Evolutionary conservation across 306 rosid genomes (phyloP).

Genomic region (Geum urbanum): DNA sequence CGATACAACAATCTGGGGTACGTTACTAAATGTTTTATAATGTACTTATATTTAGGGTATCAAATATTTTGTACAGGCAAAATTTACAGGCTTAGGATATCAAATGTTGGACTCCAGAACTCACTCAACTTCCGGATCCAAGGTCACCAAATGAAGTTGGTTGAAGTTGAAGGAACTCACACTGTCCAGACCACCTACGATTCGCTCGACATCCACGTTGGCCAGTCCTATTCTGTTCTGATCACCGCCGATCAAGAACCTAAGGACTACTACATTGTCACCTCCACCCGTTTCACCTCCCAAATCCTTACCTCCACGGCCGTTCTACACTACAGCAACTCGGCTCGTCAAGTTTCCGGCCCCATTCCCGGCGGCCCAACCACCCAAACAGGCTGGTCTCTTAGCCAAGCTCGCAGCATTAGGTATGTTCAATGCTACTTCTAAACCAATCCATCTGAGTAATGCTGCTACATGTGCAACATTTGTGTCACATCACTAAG

Average conservation of each 20-base stretch:
- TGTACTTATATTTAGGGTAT: no score
- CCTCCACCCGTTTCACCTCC: constrained; percentile 61
- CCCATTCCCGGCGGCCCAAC: constrained; percentile 74
- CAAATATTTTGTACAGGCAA: no score
- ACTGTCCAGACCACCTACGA: constrained; percentile 68
- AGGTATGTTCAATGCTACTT: constrained; percentile 39
- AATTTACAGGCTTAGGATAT: constrained; percentile 84
- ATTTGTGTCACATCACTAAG: neutral
- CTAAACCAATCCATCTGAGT: neutral
- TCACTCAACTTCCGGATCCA: constrained; percentile 81
- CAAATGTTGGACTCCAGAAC: constrained; percentile 79
- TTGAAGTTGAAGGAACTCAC: constrained; percentile 96
- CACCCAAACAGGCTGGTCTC: constrained; percentile 61
- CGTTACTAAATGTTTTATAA: no score
- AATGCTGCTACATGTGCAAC: neutral
- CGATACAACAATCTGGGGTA: neutral
- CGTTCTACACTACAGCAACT: constrained; percentile 61
- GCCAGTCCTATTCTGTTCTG: constrained; percentile 84
- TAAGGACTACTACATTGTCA: constrained; percentile 60
- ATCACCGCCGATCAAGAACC: constrained; percentile 83
- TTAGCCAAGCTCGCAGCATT: constrained; percentile 74
- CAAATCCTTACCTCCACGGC: constrained; percentile 56
- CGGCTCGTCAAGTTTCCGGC: constrained; percentile 44
- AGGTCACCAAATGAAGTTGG: constrained; percentile 66
- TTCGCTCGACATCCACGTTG: constrained; percentile 80